Evolutionary conservation across 2,329 filamentous ascomycete genomes (phyloP).

Genomic region (Colletotrichum echinochloae): DNA sequence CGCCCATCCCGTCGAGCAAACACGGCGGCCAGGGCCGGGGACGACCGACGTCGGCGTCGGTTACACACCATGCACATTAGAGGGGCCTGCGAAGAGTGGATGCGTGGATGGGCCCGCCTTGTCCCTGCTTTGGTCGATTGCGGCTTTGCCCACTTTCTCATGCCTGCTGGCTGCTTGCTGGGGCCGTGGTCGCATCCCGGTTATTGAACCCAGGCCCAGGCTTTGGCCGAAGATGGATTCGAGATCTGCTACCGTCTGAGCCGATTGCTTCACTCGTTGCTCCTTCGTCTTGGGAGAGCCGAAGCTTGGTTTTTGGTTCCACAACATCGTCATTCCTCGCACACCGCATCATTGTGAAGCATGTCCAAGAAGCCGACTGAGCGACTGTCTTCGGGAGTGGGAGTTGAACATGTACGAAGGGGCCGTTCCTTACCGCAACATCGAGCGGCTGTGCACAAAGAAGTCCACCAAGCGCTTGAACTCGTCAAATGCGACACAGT

Average conservation of each 20-base stretch:
- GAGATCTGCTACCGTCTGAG: slow-evolving; percentile 32
- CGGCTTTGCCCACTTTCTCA: neutral
- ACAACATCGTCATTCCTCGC: slow-evolving; percentile 27
- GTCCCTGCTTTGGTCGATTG: slow-evolving; percentile 10
- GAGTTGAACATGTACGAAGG: slow-evolving; percentile 12
- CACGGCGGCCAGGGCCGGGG: slow-evolving; percentile 18
- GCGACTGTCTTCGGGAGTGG: slow-evolving; percentile 17
- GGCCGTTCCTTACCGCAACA: neutral
- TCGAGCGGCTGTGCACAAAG: neutral
- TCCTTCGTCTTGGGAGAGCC: slow-evolving; percentile 15
- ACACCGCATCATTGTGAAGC: slow-evolving; percentile 33
- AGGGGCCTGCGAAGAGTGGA: slow-evolving; percentile 25
- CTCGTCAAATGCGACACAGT: slow-evolving; percentile 12
- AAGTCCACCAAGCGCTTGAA: slow-evolving; percentile 1
- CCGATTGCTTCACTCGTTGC: slow-evolving; percentile 29
- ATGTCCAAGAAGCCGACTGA: neutral
- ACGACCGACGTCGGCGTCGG: slow-evolving; percentile 37
- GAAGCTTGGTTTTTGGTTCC: slow-evolving; percentile 30
- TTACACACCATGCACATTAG: neutral
- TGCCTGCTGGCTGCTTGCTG: neutral
- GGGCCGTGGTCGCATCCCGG: neutral
- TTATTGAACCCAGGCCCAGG: slow-evolving; percentile 5
- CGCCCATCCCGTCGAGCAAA: slow-evolving; percentile 27
- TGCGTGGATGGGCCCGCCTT: slow-evolving; percentile 4
- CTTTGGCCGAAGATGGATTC: slow-evolving; percentile 11